Base-by-base conservation (phyloP, 2,329 filamentous ascomycete species). In the Magnaporthales sp. region DNA sequence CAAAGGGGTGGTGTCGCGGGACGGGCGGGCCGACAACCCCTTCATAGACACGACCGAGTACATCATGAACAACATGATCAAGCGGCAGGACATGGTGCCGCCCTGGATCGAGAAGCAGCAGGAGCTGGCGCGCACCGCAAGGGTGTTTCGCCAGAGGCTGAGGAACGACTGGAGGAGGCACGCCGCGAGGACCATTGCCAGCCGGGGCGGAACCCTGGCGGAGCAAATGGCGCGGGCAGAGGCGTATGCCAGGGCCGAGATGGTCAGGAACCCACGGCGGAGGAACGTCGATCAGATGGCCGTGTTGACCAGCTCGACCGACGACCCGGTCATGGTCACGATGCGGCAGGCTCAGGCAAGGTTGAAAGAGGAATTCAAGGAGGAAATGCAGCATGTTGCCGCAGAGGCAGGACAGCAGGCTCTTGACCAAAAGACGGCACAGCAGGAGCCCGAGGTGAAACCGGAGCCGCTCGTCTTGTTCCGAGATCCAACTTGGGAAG, bases 61-160 rank as follows among this genome's bases (percentile, higher is more conserved):
- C 75, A 91, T 98, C 72, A 90, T 98, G 90, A 98, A 99, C 79
- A 95, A 96, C 78, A 97, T 98, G 81, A 97, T 99, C 69, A 91
- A 97, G 78, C 90, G 91, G 67, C 95, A 99, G 77, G 93, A 97
- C 24, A 91, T 98, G 68, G 92, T 96, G 0, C 95, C 95, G 0
- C 94, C 94, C 0, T 99, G 95, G 95, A 98, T 99, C 68, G 95
- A 99, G 78, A 98, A 97, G 78, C 95, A 99, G 76, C 94, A 98
- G 75, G 93, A 97, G 73, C 80, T 98, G 6, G 84, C 88, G 11
- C 87, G 86, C 68, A 85, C 91, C 0, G 84, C 89, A 0, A 84
- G 82, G 13, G 82, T 83, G 1, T 97, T 99, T 74, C 85, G 95
- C 2, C 79, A 81, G 2, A 81, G 92, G n/a, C 74, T 98, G 68